These are phyloP conservation scores for Eimeria acervulina DNA, from an alignment of 169 alveolate species.

Conservation along the genomic window DNA sequence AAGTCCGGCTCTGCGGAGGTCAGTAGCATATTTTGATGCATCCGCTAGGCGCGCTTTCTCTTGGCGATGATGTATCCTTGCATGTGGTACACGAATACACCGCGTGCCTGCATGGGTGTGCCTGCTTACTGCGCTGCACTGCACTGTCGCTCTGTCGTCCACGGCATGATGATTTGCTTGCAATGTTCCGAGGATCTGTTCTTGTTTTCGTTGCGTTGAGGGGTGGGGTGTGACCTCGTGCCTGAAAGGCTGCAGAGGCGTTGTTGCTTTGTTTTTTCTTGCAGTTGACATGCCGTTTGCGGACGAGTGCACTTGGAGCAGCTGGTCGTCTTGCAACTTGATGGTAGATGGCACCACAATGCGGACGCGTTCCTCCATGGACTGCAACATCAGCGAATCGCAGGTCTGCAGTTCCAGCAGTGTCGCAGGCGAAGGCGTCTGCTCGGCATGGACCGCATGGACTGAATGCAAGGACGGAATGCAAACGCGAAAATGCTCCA, in stretches of 20 bases:
- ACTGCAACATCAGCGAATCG: slow-evolving; percentile 8
- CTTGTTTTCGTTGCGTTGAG: too few relatives aligned
- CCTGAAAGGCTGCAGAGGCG: too few relatives aligned
- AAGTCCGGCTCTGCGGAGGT: slow-evolving; percentile 42
- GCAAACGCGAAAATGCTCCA: slow-evolving; percentile 41
- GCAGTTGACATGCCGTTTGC: not conserved
- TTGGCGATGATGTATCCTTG: not conserved
- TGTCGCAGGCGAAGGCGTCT: not conserved
- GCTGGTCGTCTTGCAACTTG: not conserved
- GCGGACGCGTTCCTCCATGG: not conserved
- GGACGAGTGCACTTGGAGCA: not conserved
- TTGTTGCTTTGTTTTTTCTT: not conserved
- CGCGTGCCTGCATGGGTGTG: too few relatives aligned
- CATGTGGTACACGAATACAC: too few relatives aligned
- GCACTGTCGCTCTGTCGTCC: too few relatives aligned
- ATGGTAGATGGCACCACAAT: not conserved
- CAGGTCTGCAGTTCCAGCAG: slow-evolving; percentile 21
- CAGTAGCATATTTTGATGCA: not conserved
- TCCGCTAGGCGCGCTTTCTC: not conserved
- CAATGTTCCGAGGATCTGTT: too few relatives aligned
- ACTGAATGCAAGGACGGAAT: not conserved
- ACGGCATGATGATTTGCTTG: too few relatives aligned
- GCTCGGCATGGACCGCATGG: slow-evolving; percentile 64
- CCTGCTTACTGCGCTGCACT: too few relatives aligned
- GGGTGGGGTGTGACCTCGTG: too few relatives aligned